phyloP scores from a whole-genome alignment of 2,329 filamentous ascomycete genomes.

The Pseudogymnoascus sp. region DNA sequence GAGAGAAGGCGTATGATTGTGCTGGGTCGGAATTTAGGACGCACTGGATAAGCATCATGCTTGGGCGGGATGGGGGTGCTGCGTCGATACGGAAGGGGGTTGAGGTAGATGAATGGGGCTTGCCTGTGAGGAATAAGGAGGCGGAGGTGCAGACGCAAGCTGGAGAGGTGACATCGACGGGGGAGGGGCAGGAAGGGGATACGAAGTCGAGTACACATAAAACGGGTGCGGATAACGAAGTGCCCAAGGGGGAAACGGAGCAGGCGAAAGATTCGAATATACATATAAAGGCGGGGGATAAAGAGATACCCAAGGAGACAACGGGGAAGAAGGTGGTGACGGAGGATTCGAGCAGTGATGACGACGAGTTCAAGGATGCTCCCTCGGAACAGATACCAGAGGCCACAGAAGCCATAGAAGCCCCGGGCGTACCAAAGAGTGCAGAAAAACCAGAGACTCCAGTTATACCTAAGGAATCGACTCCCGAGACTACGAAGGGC shows the following conservation, averaged over 20 bases:
- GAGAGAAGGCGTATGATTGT: not conserved
- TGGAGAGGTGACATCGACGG: not conserved
- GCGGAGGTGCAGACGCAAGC: not conserved
- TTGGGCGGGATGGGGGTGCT: constrained; percentile 20
- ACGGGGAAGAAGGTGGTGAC: constrained; percentile 13
- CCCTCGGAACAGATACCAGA: constrained; percentile 25
- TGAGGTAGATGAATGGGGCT: constrained; percentile 17
- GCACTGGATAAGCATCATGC: not conserved
- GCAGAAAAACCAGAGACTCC: not conserved
- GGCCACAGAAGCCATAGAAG: constrained; percentile 13
- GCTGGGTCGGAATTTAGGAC: not conserved
- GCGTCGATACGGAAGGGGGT: constrained; percentile 22
- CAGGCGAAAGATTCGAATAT: constrained; percentile 10
- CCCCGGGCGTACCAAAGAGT: not conserved
- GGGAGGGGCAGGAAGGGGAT: not conserved
- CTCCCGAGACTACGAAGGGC: not conserved
- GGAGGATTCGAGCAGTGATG: constrained; percentile 30
- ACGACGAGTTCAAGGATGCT: constrained; percentile 34
- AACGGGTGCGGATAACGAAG: not conserved
- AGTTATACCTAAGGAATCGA: not conserved
- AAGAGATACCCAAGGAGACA: constrained; percentile 18
- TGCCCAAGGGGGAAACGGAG: not conserved
- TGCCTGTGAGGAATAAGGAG: constrained; percentile 10
- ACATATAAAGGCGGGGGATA: constrained; percentile 11
- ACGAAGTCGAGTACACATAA: not conserved